Evolutionary conservation across 2,329 filamentous ascomycete species (phyloP).

Genomic region (Alternaria solani): DNA sequence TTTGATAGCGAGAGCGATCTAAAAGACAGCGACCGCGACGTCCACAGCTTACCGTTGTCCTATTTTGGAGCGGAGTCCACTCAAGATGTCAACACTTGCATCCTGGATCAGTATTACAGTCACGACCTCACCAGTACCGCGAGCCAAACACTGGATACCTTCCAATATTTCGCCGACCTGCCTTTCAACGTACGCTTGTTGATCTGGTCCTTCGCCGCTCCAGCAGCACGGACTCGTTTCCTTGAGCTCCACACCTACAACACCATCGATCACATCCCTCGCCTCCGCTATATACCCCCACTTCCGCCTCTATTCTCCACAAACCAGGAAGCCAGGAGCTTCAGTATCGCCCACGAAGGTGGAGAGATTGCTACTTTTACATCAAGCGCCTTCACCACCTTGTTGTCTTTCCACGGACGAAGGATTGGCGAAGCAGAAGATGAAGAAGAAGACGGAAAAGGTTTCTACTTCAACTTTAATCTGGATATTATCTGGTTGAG

Average conservation of each 20-base stretch:
- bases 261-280: conserved; percentile 8
- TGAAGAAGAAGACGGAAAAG: background rate
- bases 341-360: conserved; percentile 17
- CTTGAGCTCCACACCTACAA: conserved; percentile 24
- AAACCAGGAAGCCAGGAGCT: conserved; percentile 10
- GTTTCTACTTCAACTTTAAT: conserved; percentile 21
- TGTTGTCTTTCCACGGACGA: background rate
- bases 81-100: background rate
- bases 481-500: conserved; percentile 22
- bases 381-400: background rate
- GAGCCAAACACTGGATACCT: background rate
- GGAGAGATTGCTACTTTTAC: conserved; percentile 16
- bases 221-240: conserved; percentile 21
- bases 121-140: background rate
- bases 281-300: conserved; percentile 19
- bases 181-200: background rate
- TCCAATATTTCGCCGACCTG: conserved; percentile 11
- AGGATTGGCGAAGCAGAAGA: background rate
- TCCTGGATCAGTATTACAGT: background rate
- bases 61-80: background rate
- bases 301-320: conserved; percentile 21
- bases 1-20: background rate
- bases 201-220: conserved; percentile 17
- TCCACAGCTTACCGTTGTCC: background rate
- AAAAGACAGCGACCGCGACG: background rate